Conservation (phyloP, 441 rosid genomes). For the Sinapis alba region DNA sequence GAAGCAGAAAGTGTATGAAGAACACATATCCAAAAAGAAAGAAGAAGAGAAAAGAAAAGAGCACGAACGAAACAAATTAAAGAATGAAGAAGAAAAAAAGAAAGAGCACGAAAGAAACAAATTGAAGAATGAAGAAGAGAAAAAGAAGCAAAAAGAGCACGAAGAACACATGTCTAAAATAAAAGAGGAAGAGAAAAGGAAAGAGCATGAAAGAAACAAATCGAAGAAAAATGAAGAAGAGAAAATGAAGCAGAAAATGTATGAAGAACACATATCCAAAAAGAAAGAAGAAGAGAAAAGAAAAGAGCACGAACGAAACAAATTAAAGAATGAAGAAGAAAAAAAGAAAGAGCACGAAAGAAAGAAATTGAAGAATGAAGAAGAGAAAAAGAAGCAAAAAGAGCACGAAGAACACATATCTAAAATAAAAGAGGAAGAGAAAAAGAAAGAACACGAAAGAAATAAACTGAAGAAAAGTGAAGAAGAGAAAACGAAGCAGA, state of each 20-base stretch:
- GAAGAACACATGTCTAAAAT: not conserved
- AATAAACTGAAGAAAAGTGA: not conserved
- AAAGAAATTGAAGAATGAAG: no score
- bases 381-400: no score
- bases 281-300: not conserved
- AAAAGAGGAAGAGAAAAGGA: not conserved
- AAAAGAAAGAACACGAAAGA: not conserved
- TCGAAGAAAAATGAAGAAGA: no score
- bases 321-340: not conserved
- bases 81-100: not conserved
- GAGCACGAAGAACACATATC: no score
- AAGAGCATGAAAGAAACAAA: not conserved
- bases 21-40: not conserved
- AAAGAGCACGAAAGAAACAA: not conserved
- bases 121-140: not conserved
- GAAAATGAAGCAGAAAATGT: not conserved
- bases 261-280: not conserved
- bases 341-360: not conserved
- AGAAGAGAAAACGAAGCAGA: not conserved
- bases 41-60: conserved; percentile 8
- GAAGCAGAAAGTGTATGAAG: not conserved
- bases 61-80: no score
- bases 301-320: not conserved
- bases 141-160: not conserved
- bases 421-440: not conserved